Evolutionary conservation across 441 rosid species (phyloP), one percentile per base, ranked within the genome.

Genomic region (Euphorbia schlechtendalii): DNA sequence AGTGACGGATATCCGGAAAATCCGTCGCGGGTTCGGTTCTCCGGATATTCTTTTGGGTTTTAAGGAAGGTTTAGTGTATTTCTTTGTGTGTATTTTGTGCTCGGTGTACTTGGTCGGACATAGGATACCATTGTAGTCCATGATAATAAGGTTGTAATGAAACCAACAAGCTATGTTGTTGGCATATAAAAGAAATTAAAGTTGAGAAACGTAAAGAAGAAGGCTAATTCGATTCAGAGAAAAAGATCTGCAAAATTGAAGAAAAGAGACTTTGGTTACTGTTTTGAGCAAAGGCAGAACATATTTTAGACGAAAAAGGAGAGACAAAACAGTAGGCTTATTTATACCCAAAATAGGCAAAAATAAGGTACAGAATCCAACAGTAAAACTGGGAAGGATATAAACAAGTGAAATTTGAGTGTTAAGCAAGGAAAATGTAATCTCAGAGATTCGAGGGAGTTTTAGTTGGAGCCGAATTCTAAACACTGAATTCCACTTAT

Each of bases 81-180:
- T 87, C 58, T 74, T 81, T 2, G 83, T 76, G 18, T 81, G 60
- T 34, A 67, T 67, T 64, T 63, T 78, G 78, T 87, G 92, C 51
- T 82, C 89, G 0, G 90, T 84, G 78, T 73, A 88, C 61, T 87
- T 92, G 18, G 74, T 28, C 15, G 91, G 96, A 68, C 75, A 75
- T 7, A 83, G 71, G 68, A 78, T 76, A 11, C 83, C 76, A 40
- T 38, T 38, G 1, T 66, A 81, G 24, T 84, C 87, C 70, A 83
- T 85, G n/a, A n/a, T n/a, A n/a, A 12, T 53, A 2, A 4, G 41
- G 12, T 64, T 60, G 22, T 25, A 10, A 49, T n/a, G 5, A 84
- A 82, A 71, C 70, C 74, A 72, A 38, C 41, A 38, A n/a, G 11
- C 41, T 38, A 38, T 38, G 41, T 4, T 46, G 49, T 10, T 13